Evolutionary conservation across 495 filamentous ascomycete genomes (phyloP).

Genomic region (Penicillium egyptiacum): DNA sequence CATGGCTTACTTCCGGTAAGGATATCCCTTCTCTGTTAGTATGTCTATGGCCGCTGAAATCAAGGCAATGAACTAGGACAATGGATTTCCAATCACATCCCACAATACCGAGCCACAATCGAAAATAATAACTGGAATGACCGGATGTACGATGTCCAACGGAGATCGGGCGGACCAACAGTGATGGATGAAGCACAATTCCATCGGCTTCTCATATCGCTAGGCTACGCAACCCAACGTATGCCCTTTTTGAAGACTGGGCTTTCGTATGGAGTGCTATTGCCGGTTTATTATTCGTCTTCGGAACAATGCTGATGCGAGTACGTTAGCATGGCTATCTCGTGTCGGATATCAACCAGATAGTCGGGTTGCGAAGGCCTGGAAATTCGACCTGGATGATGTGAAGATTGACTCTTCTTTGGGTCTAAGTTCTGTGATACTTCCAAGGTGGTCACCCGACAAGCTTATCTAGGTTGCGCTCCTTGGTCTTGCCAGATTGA

Average conservation of each 20-base stretch:
- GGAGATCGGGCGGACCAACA: background rate
- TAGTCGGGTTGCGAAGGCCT: background rate
- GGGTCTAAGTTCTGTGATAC: background rate
- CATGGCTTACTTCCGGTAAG: background rate
- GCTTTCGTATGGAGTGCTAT: background rate
- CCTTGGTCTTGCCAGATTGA: background rate
- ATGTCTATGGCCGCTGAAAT: background rate
- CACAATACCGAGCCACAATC: background rate
- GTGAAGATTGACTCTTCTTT: background rate
- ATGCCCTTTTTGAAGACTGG: background rate
- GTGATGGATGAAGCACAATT: background rate
- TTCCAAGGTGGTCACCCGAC: background rate
- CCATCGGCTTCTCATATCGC: background rate
- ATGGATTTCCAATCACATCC: background rate
- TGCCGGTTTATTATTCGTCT: background rate
- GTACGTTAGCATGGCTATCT: background rate
- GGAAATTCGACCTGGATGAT: background rate
- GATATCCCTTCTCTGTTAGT: background rate
- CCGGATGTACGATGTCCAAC: background rate
- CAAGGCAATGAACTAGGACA: background rate
- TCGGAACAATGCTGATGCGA: background rate
- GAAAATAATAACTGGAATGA: background rate
- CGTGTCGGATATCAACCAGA: background rate
- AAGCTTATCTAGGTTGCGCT: background rate
- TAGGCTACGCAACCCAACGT: background rate